phyloP scores from a whole-genome alignment of 495 filamentous ascomycete genomes.

The Choiromyces venosus region DNA sequence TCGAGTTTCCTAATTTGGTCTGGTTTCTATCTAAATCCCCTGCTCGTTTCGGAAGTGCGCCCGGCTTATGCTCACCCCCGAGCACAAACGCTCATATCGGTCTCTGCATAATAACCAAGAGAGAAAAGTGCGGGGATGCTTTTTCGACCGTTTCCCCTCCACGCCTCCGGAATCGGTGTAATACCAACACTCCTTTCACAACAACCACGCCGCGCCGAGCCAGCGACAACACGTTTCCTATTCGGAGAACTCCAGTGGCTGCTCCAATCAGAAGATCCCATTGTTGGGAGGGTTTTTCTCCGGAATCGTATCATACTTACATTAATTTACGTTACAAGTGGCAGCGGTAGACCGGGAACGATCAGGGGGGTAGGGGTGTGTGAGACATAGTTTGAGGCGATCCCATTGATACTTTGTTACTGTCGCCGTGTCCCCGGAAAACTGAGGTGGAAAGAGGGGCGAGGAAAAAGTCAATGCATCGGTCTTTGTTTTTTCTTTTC shows the following conservation, averaged over 20 bases:
- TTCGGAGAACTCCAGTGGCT: not conserved
- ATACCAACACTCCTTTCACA: not conserved
- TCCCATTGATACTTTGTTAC: not conserved
- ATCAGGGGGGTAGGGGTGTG: not conserved
- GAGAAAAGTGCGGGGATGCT: not conserved
- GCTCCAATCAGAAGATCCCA: not conserved
- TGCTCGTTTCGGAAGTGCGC: no score
- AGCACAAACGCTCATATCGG: not conserved
- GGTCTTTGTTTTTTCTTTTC: no score
- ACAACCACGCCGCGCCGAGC: not conserved
- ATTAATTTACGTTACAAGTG: not conserved
- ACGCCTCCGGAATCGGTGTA: not conserved
- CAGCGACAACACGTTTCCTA: not conserved
- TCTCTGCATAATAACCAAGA: not conserved
- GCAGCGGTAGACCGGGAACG: no score
- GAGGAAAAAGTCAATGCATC: not conserved
- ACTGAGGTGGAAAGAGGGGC: not conserved
- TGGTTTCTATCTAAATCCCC: no score
- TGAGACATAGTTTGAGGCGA: not conserved
- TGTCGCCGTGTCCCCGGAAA: not conserved
- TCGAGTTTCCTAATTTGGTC: no score
- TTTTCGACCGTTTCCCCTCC: not conserved
- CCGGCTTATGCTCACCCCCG: no score
- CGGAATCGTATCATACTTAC: not conserved
- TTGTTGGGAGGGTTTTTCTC: not conserved